Conservation (phyloP, 805 yeast genomes). For the Pichia exigua region DNA sequence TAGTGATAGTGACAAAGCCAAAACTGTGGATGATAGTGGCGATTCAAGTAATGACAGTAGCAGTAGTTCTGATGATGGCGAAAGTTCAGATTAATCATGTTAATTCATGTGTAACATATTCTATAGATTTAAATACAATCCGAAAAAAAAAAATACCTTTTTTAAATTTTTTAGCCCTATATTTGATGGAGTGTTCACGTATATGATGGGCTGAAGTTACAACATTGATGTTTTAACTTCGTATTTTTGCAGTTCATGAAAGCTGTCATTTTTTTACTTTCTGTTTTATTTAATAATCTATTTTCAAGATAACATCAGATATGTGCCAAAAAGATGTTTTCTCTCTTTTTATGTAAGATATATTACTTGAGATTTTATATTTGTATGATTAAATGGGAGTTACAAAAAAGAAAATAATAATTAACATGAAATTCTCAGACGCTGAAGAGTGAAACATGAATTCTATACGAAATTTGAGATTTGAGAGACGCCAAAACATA, state of each 20-base stretch:
- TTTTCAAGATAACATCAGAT: no score
- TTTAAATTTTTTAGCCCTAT: background rate
- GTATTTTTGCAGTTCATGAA: no score
- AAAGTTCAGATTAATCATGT: conserved; percentile 1
- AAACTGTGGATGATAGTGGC: background rate
- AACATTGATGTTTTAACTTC: no score
- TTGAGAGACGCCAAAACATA: background rate
- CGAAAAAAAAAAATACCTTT: background rate
- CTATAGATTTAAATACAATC: background rate
- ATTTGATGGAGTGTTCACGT: no score
- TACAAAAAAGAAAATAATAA: no score
- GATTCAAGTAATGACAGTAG: background rate
- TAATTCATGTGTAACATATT: background rate
- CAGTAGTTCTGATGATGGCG: background rate
- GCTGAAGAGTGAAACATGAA: background rate
- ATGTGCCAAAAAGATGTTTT: no score
- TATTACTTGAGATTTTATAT: no score
- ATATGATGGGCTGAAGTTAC: no score
- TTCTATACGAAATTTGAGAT: background rate
- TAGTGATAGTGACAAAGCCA: conserved; percentile 1
- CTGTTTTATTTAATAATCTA: no score
- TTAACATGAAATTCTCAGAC: background rate
- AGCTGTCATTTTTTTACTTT: no score
- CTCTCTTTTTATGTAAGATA: no score
- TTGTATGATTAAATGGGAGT: background rate